A percentile compares a stretch with the other conserved stretches of the same genome.
Evolutionary conservation across 192 early-diverging fungal species (phyloP).

Genomic region (Umbelopsis isabellina): DNA sequence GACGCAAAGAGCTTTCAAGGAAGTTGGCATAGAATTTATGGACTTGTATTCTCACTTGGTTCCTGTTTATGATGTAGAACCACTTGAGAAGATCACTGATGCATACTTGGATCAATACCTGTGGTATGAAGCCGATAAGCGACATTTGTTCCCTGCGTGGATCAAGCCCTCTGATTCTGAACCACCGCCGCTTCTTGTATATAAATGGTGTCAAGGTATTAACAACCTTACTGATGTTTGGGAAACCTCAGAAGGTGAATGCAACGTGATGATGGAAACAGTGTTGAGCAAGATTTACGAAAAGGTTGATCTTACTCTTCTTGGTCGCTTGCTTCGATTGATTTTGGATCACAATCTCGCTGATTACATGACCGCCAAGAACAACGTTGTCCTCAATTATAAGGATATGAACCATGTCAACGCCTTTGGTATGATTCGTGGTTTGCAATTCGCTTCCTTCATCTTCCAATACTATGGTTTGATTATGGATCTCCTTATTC

Average conservation of each 20-base stretch:
- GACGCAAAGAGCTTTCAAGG: slow-evolving; percentile 98
- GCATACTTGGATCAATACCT: slow-evolving; percentile 99
- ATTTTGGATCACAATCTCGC: slow-evolving; percentile 99
- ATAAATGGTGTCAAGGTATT: slow-evolving; percentile 98
- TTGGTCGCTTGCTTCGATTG: slow-evolving; percentile 90
- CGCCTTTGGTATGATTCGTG: slow-evolving; percentile 94
- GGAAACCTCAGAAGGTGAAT: slow-evolving; percentile 89
- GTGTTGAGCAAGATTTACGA: slow-evolving; percentile 91
- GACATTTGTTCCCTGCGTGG: slow-evolving; percentile 98
- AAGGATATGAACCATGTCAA: slow-evolving; percentile 99
- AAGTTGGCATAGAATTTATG: slow-evolving; percentile 99
- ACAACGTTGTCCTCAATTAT: slow-evolving; percentile 96
- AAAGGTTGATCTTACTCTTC: slow-evolving; percentile 96
- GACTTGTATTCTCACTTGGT: slow-evolving; percentile 96
- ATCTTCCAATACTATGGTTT: slow-evolving; percentile 99
- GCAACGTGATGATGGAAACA: slow-evolving; percentile 97
- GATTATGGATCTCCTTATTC: slow-evolving; percentile 91
- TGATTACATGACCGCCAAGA: slow-evolving; percentile 99
- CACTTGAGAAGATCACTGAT: slow-evolving; percentile 99
- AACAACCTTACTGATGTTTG: slow-evolving; percentile 97
- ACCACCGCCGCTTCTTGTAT: slow-evolving; percentile 94
- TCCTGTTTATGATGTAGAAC: slow-evolving; percentile 97
- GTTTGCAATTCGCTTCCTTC: slow-evolving; percentile 97
- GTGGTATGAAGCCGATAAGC: slow-evolving; percentile 99
- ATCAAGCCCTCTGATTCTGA: slow-evolving; percentile 98